phyloP scores from a whole-genome alignment of 2,329 filamentous ascomycete genomes.

The Cladophialophora bantiana region DNA sequence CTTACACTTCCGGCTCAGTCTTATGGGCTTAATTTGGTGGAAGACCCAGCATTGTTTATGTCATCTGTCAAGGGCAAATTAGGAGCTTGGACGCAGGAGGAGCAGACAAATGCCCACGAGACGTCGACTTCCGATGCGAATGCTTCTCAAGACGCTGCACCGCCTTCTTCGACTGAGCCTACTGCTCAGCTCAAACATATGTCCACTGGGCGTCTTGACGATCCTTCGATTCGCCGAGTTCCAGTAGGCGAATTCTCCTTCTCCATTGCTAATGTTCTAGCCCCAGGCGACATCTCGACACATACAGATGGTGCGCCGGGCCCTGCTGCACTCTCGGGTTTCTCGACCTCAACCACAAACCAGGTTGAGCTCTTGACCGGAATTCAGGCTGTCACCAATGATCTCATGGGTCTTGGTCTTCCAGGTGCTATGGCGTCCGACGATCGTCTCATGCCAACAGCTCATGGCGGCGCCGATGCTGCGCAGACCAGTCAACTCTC shows the following conservation, averaged over 20 bases:
- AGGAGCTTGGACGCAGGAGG: background rate
- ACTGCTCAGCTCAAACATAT: background rate
- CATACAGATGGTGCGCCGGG: constrained; percentile 34
- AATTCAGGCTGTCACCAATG: constrained; percentile 4
- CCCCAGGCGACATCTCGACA: constrained; percentile 19
- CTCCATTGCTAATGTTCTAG: constrained; percentile 10
- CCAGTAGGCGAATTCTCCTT: constrained; percentile 27
- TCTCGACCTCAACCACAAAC: constrained; percentile 10
- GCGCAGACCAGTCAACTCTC: background rate
- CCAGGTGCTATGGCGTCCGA: background rate
- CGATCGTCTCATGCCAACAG: background rate
- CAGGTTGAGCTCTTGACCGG: background rate
- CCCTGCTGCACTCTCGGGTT: constrained; percentile 20
- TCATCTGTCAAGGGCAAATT: constrained; percentile 10
- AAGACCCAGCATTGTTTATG: constrained; percentile 25
- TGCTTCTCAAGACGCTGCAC: background rate
- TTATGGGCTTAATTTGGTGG: background rate
- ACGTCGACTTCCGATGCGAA: background rate
- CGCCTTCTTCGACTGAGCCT: background rate
- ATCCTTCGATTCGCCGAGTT: constrained; percentile 19
- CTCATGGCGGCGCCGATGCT: background rate
- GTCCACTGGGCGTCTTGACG: background rate
- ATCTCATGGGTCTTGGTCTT: constrained; percentile 31
- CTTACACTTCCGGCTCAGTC: background rate
- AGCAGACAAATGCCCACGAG: background rate